Conservation (phyloP, 2,329 filamentous ascomycete genomes). For the Colletotrichum liriopes region DNA sequence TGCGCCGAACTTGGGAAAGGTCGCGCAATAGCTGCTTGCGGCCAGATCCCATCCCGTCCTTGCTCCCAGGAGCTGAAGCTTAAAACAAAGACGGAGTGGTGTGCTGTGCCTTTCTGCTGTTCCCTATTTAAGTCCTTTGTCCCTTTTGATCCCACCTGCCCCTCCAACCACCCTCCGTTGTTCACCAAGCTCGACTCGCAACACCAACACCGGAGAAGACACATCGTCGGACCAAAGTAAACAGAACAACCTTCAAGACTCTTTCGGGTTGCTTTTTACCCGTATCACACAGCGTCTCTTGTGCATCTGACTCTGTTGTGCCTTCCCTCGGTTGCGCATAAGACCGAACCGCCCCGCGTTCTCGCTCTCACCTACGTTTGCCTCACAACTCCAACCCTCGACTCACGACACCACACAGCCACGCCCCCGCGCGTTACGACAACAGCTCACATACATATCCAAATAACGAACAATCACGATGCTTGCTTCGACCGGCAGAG, state of each 20-base stretch:
- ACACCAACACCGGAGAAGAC: background rate
- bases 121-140: constrained; percentile 40
- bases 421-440: background rate
- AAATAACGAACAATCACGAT: constrained; percentile 50
- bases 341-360: background rate
- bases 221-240: background rate
- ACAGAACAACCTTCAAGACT: too few relatives aligned
- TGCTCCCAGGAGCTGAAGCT: constrained; percentile 12
- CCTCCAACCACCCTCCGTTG: background rate
- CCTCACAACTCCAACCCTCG: background rate
- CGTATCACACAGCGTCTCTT: background rate
- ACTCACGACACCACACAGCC: background rate
- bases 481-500: constrained; percentile 79
- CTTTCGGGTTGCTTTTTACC: background rate
- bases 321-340: background rate
- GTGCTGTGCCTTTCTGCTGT: constrained; percentile 7
- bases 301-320: background rate
- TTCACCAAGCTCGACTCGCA: background rate
- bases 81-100: constrained; percentile 25
- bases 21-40: constrained; percentile 39
- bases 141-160: constrained; percentile 4
- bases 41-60: constrained; percentile 31
- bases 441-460: background rate
- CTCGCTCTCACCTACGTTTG: background rate
- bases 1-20: constrained; percentile 36